Percentiles rank a stretch among this genome's conserved stretches.
These are phyloP conservation scores for Neurospora sp. DNA, from an alignment of 495 filamentous ascomycete species.

Conservation along the genomic window DNA sequence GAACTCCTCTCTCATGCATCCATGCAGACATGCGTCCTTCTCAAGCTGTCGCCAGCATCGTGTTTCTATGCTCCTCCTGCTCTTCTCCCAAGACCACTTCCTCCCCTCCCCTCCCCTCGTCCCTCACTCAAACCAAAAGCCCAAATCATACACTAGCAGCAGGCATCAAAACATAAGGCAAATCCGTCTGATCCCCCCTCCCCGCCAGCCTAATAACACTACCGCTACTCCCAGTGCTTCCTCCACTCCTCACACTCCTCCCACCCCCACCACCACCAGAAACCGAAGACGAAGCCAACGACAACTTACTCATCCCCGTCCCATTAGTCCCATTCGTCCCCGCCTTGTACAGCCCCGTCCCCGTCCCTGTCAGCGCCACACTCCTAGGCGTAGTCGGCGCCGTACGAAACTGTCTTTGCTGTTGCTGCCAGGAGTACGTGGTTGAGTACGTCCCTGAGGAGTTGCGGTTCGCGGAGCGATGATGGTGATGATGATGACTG, in stretches of 20 bases:
- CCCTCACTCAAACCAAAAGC: background rate
- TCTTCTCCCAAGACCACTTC: background rate
- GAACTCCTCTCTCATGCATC: background rate
- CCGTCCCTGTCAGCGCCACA: constrained; percentile 8
- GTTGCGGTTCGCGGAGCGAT: background rate
- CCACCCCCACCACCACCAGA: constrained; percentile 23
- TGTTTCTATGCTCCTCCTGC: background rate
- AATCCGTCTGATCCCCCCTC: constrained; percentile 21
- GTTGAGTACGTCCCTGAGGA: background rate
- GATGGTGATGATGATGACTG: background rate
- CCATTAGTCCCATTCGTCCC: background rate
- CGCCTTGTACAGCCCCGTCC: background rate
- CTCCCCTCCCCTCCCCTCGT: background rate
- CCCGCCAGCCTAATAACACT: constrained; percentile 32
- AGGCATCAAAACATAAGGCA: constrained; percentile 34
- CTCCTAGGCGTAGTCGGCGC: constrained; percentile 44
- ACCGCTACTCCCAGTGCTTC: constrained; percentile 7
- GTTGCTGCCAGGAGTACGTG: constrained; percentile 7
- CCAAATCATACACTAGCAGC: background rate
- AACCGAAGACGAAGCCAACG: background rate
- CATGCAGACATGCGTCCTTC: background rate
- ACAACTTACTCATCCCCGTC: background rate
- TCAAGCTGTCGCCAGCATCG: background rate
- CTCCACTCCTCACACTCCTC: background rate
- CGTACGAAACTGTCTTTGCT: constrained; percentile 31